A percentile compares a stretch with the other conserved stretches of the same genome.
Evolutionary conservation across 257 asterid genomes (phyloP).

Genomic region (Scutellaria barbata): DNA sequence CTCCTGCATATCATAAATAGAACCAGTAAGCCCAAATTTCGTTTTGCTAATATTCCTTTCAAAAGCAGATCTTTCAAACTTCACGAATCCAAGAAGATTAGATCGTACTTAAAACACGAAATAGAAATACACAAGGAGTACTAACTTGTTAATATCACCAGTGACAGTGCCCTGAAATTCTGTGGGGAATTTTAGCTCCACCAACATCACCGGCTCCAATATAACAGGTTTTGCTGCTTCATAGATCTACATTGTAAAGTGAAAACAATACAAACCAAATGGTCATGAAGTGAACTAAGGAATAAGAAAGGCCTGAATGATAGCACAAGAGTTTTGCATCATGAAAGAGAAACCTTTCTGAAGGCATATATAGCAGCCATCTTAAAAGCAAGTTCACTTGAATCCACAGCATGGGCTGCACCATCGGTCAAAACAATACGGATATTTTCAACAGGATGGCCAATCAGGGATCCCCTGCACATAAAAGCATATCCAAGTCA

Average conservation of each 20-base stretch:
- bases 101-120: constrained; percentile 8
- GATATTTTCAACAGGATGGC: constrained; percentile 95
- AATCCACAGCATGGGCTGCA: constrained; percentile 94
- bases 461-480: constrained; percentile 94
- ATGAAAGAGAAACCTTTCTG: constrained; percentile 73
- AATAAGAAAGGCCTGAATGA: neutral
- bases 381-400: constrained; percentile 99
- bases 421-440: constrained; percentile 92
- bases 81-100: neutral
- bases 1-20: constrained; percentile 61
- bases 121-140: constrained; percentile 19
- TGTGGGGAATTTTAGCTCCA: constrained; percentile 82
- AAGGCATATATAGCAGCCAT: constrained; percentile 96
- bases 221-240: constrained; percentile 80
- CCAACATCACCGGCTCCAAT: constrained; percentile 96
- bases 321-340: constrained; percentile 13
- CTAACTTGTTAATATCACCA: constrained; percentile 95
- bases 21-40: constrained; percentile 18
- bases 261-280: constrained; percentile 8
- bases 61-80: constrained; percentile 16
- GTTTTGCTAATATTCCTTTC: neutral
- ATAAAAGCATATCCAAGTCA: constrained; percentile 33
- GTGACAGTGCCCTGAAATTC: constrained; percentile 96
- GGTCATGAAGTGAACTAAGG: constrained; percentile 16
- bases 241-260: constrained; percentile 59